Evolutionary conservation across 164 flowering plant species (phyloP).

Genomic region (Taxillus chinensis): DNA sequence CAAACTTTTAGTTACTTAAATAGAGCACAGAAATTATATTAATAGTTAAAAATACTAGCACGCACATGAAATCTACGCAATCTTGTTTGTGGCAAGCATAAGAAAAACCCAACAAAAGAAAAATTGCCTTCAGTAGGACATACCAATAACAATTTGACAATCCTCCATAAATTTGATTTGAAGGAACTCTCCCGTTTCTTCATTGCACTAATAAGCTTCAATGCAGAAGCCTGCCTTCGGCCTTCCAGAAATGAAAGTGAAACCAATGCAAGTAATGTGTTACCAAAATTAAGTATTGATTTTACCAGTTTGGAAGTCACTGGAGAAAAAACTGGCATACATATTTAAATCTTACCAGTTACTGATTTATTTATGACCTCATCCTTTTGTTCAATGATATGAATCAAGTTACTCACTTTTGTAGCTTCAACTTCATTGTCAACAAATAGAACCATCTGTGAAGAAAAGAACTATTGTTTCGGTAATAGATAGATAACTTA

Average conservation of each 20-base stretch:
- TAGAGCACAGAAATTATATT: too few relatives aligned
- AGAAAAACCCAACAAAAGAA: not conserved
- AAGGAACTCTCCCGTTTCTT: constrained; percentile 50
- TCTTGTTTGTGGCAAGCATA: not conserved
- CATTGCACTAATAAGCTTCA: constrained; percentile 29
- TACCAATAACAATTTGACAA: constrained; percentile 39
- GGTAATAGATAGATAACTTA: not conserved
- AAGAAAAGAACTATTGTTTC: not conserved
- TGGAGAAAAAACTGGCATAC: not conserved
- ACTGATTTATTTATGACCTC: constrained; percentile 9
- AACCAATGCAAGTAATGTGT: not conserved
- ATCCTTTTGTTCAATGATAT: constrained; percentile 24
- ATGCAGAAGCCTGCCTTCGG: constrained; percentile 19
- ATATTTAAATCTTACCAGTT: constrained; percentile 20
- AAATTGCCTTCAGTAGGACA: constrained; percentile 4
- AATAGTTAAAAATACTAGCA: too few relatives aligned
- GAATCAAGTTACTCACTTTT: constrained; percentile 24
- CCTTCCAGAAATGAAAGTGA: constrained; percentile 20
- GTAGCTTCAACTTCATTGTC: constrained; percentile 15
- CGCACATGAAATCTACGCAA: not conserved
- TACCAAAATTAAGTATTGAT: not conserved
- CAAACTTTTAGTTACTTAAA: too few relatives aligned
- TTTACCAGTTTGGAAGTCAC: not conserved
- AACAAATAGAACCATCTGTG: constrained; percentile 40
- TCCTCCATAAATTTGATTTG: constrained; percentile 26